A percentile compares a stretch with the other conserved stretches of the same genome.
Evolutionary conservation across 2,329 filamentous ascomycete species (phyloP).

Genomic region (Pezicula carpinea): DNA sequence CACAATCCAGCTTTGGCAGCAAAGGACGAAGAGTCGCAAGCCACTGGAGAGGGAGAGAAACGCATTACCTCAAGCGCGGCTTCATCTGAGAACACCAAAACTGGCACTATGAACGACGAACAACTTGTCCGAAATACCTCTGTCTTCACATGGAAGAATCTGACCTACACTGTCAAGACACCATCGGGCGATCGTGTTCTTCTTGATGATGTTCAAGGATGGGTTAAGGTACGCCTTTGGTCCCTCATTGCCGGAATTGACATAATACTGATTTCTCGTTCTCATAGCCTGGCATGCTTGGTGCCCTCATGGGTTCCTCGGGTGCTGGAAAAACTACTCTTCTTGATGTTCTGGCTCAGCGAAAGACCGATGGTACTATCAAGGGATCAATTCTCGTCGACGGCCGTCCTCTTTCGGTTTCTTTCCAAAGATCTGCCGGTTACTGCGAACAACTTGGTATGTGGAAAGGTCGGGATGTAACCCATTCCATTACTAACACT

Average conservation of each 20-base stretch:
- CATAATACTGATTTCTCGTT: too few relatives aligned
- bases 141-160: slow-evolving; percentile 70
- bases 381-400: slow-evolving; percentile 73
- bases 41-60: slow-evolving; percentile 17
- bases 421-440: slow-evolving; percentile 71
- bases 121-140: slow-evolving; percentile 55
- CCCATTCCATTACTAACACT: too few relatives aligned
- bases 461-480: too few relatives aligned
- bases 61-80: background rate
- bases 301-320: slow-evolving; percentile 54
- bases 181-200: slow-evolving; percentile 59
- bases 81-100: background rate
- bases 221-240: slow-evolving; percentile 47
- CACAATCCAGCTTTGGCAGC: slow-evolving; percentile 20
- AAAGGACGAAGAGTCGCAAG: slow-evolving; percentile 44
- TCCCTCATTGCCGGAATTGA: too few relatives aligned
- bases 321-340: slow-evolving; percentile 60
- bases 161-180: slow-evolving; percentile 63
- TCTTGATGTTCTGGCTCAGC: slow-evolving; percentile 51
- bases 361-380: slow-evolving; percentile 82
- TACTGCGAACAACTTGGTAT: slow-evolving; percentile 85
- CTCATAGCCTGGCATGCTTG: slow-evolving; percentile 54
- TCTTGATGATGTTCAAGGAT: slow-evolving; percentile 76
- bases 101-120: slow-evolving; percentile 19
- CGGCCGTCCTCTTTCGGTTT: slow-evolving; percentile 64